These are phyloP conservation scores for Coemansia interrupta DNA, from an alignment of 192 early-diverging fungal species.

Conservation along the genomic window DNA sequence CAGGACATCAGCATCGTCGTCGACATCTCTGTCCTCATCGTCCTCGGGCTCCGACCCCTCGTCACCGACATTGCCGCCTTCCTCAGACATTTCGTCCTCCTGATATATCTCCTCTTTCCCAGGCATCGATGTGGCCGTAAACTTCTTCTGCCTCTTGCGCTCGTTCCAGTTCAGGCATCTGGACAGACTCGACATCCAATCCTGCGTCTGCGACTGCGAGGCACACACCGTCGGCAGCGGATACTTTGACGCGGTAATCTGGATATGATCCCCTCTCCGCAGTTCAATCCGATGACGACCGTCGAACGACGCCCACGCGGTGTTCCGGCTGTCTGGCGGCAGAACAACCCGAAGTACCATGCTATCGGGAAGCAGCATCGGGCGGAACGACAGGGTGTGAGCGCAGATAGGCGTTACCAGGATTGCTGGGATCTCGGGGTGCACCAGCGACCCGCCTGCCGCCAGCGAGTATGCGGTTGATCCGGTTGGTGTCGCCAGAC, in stretches of 20 bases:
- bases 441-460: constrained; percentile 92
- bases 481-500: constrained; percentile 92
- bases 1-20: constrained; percentile 15
- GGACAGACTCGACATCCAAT: constrained; percentile 89
- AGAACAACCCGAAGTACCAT: constrained; percentile 88
- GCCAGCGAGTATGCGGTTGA: constrained; percentile 84
- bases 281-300: constrained; percentile 90
- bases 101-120: constrained; percentile 16
- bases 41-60: constrained; percentile 7
- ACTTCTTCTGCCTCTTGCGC: constrained; percentile 81
- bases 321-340: constrained; percentile 75
- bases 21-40: constrained; percentile 12
- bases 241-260: constrained; percentile 77
- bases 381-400: constrained; percentile 89
- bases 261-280: constrained; percentile 79
- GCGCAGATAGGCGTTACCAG: constrained; percentile 91
- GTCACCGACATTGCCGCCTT: constrained; percentile 8
- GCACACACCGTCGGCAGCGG: constrained; percentile 87
- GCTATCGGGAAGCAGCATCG: constrained; percentile 92
- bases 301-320: constrained; percentile 94
- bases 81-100: constrained; percentile 2
- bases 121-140: constrained; percentile 36
- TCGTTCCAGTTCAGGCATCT: constrained; percentile 93
- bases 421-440: constrained; percentile 91
- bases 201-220: constrained; percentile 63